A percentile compares a stretch with the other conserved stretches of the same genome.
These are phyloP conservation scores for Penicillium sp. DNA, from an alignment of 2,329 filamentous ascomycete species.

Conservation along the genomic window DNA sequence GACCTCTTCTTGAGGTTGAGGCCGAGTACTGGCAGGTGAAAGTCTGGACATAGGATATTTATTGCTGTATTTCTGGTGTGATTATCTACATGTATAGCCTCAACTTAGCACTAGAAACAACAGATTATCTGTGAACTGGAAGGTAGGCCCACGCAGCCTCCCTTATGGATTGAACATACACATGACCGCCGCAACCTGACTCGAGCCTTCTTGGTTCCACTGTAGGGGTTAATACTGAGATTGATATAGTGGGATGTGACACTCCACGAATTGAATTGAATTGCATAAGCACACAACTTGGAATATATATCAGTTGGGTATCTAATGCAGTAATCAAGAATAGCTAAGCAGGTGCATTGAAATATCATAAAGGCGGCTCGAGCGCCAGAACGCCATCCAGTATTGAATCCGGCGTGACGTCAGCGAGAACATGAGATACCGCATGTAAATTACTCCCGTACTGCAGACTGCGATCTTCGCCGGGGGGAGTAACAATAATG, in stretches of 20 bases:
- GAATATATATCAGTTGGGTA: not conserved
- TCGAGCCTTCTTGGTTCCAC: not conserved
- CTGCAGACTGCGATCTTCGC: conserved; percentile 81
- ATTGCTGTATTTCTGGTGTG: not conserved
- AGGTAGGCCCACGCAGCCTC: not conserved
- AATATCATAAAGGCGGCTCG: conserved; percentile 54
- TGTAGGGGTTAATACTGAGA: not conserved
- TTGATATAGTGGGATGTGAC: not conserved
- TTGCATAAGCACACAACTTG: not conserved
- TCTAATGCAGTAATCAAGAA: not conserved
- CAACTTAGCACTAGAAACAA: not conserved
- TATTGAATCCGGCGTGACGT: conserved; percentile 54
- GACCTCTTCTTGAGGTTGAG: conserved; percentile 33
- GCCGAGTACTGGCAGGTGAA: conserved; percentile 9
- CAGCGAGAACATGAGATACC: conserved; percentile 64
- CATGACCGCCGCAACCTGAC: not conserved
- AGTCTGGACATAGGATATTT: not conserved
- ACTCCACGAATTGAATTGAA: not conserved
- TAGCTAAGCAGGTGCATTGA: not conserved
- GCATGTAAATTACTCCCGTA: conserved; percentile 81
- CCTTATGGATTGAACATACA: not conserved
- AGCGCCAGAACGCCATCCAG: conserved; percentile 59
- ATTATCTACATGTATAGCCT: not conserved
- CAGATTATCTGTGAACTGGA: not conserved
- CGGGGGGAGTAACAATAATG: conserved; percentile 65